Base-by-base conservation (phyloP, 2,329 filamentous ascomycete species). In the Thermothelomyces thermophilus region DNA sequence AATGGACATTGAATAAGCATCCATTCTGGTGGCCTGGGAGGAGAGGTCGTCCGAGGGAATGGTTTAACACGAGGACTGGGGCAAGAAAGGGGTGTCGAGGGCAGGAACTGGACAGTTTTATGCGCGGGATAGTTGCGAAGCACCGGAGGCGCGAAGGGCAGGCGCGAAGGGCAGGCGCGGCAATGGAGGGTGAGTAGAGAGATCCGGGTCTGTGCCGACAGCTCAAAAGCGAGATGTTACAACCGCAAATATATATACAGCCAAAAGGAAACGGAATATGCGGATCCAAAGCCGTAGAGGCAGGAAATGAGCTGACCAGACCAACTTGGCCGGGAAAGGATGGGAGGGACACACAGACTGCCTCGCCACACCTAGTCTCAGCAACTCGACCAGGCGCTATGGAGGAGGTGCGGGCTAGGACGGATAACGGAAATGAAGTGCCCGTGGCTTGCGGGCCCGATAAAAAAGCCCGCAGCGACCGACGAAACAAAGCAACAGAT, bases 1-100 rank as follows among this genome's bases (percentile, higher is more conserved):
- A 28, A 60, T 48, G 16, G 59, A 61, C 56, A 60, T 61, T 9
- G 59, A 59, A 40, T 59, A 51, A 59, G 59, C 56, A 51, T 61
- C 59, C 59, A 61, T 61, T 5, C 37, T 50, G 48, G 11, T n/a
- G 28, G 28, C 16, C 5, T 7, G 17, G 6, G 16, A 10, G 5
- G 35, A 19, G n/a, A n/a, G n/a, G n/a, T 5, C n/a, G 33, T n/a
- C 10, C 13, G 6, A 19, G 8, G 33, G 13, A n/a, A 37, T 16
- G 10, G 9, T 14, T 14, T 6, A 37, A 37, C 9, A 19, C 22
- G 24, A 20, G 20, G n/a, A 24, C 6, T 11, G 19, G 24, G 36
- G n/a, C 6, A 13, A 6, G 34, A 8, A 1, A 42, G 17, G 11
- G 14, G n/a, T 37, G 43, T 8, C 3, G 7, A 5, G 13, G 36